Evolutionary conservation across 495 filamentous ascomycete genomes (phyloP).

Genomic region (Xylaria castorea): DNA sequence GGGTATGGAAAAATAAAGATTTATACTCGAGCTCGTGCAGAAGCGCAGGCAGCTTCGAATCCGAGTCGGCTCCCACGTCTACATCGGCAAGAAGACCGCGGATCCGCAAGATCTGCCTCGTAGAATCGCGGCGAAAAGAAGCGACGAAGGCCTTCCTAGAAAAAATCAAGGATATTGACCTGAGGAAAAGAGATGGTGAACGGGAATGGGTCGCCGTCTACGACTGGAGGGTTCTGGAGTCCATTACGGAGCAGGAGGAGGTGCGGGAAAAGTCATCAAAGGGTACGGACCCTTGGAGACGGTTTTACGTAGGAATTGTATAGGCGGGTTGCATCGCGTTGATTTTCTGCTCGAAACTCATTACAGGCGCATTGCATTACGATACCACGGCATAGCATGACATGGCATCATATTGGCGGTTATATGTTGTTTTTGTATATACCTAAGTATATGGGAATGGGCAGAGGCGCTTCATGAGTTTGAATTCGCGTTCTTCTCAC

Average conservation of each 20-base stretch:
- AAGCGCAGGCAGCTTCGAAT: neutral
- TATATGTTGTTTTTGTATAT: neutral
- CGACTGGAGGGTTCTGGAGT: constrained; percentile 59
- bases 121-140: constrained; percentile 49
- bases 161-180: constrained; percentile 40
- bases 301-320: constrained; percentile 37
- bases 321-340: constrained; percentile 24
- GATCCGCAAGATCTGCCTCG: constrained; percentile 51
- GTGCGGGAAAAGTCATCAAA: constrained; percentile 6
- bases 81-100: constrained; percentile 16
- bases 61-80: constrained; percentile 40
- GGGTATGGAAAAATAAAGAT: constrained; percentile 37
- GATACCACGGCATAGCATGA: constrained; percentile 14
- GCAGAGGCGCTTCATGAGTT: neutral
- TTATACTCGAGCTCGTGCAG: constrained; percentile 15
- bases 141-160: constrained; percentile 49
- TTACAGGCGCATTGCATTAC: constrained; percentile 28
- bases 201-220: constrained; percentile 52
- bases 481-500: neutral
- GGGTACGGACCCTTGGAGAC: constrained; percentile 35
- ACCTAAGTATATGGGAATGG: neutral
- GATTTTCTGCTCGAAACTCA: neutral
- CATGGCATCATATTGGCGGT: neutral
- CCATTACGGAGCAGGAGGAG: constrained; percentile 50
- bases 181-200: constrained; percentile 44